Evolutionary conservation across 352 stramenopile genomes (phyloP).

Genomic region (Globisporangium perplexum): DNA sequence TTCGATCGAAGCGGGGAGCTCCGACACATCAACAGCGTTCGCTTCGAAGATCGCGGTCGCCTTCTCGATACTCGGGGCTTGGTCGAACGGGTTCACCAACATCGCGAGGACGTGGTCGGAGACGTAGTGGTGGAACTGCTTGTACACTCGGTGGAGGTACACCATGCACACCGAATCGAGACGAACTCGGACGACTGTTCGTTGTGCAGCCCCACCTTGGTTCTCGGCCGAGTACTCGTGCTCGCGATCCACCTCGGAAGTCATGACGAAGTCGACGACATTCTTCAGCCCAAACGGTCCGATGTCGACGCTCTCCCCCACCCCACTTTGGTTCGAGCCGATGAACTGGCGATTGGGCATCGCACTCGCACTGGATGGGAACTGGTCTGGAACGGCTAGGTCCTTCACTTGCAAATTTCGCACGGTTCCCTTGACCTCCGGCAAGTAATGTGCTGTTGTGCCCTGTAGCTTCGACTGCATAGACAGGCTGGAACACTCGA

Average conservation of each 20-base stretch:
- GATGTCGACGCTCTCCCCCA: constrained; percentile 29
- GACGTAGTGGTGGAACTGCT: constrained; percentile 80
- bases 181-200: constrained; percentile 35
- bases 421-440: constrained; percentile 54
- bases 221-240: constrained; percentile 5
- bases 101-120: constrained; percentile 43
- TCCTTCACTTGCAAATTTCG: constrained; percentile 71
- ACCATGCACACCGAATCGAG: constrained; percentile 78
- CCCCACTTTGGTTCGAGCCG: constrained; percentile 49
- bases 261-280: constrained; percentile 57
- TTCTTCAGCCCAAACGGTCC: constrained; percentile 56
- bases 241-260: constrained; percentile 1
- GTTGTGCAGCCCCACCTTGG: constrained; percentile 8
- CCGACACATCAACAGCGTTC: constrained; percentile 27
- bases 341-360: constrained; percentile 71
- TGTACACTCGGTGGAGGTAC: constrained; percentile 84
- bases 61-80: constrained; percentile 23
- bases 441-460: background rate
- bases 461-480: constrained; percentile 9
- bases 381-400: constrained; percentile 37
- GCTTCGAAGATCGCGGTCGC: constrained; percentile 21
- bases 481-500: constrained; percentile 16
- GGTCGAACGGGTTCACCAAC: constrained; percentile 21
- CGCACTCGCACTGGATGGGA: constrained; percentile 18
- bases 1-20: constrained; percentile 31